Evolutionary conservation across 2,329 filamentous ascomycete genomes (phyloP).

Genomic region (Aspergillus calidoustus): DNA sequence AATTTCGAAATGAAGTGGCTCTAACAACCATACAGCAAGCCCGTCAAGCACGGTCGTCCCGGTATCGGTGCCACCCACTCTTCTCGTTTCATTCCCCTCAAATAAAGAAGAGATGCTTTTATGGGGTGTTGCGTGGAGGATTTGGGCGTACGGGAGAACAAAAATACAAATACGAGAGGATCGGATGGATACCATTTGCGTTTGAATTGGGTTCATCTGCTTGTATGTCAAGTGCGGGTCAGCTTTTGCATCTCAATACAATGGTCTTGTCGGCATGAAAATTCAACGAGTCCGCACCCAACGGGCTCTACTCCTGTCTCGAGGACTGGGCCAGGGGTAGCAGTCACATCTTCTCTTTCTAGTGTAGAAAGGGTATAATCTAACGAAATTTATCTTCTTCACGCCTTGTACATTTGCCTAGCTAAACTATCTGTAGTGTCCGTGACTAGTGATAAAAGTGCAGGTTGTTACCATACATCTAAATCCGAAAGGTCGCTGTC

Average conservation of each 20-base stretch:
- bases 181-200: constrained; percentile 38
- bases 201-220: constrained; percentile 37
- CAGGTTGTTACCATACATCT: not conserved
- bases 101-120: constrained; percentile 67
- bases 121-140: constrained; percentile 43
- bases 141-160: constrained; percentile 37
- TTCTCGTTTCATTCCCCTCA: constrained; percentile 99
- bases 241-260: constrained; percentile 48
- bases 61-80: constrained; percentile 99
- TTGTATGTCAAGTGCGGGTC: constrained; percentile 47
- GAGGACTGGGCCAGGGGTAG: constrained; percentile 5
- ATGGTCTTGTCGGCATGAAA: constrained; percentile 44
- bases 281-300: constrained; percentile 19
- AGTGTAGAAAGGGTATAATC: constrained; percentile 27
- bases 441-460: not conserved
- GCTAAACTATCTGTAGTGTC: not conserved
- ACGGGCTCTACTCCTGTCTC: constrained; percentile 18
- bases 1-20: not conserved
- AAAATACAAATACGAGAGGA: constrained; percentile 36
- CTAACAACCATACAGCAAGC: constrained; percentile 76
- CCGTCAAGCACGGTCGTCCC: constrained; percentile 99
- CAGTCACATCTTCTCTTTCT: constrained; percentile 22
- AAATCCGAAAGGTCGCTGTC: no score
- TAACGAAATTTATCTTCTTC: constrained; percentile 28
- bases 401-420: not conserved